Percentiles rank a stretch among this genome's conserved stretches.
phyloP scores from a whole-genome alignment of 164 flowering plant species.

The Taxillus chinensis region DNA sequence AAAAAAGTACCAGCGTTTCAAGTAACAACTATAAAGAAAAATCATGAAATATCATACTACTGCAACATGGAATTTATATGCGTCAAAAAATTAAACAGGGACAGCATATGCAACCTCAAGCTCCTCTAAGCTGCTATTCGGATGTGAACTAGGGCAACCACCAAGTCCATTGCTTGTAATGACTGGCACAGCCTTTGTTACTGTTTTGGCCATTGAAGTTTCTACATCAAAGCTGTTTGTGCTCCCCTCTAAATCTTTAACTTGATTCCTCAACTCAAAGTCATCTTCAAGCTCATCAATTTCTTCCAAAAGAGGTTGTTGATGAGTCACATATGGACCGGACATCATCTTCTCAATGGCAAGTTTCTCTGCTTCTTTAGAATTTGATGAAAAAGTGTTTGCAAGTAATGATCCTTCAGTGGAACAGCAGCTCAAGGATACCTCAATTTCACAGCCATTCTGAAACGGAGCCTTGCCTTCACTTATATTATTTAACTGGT shows the following conservation, averaged over 20 bases:
- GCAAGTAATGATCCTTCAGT: constrained; percentile 7
- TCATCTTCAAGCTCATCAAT: constrained; percentile 61
- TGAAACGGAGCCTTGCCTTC: constrained; percentile 8
- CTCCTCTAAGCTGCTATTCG: constrained; percentile 51
- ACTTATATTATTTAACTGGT: constrained; percentile 6
- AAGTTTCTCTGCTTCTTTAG: constrained; percentile 39
- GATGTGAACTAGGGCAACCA: constrained; percentile 12
- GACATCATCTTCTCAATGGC: constrained; percentile 36
- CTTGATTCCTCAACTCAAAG: constrained; percentile 16
- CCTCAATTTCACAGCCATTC: constrained; percentile 13
- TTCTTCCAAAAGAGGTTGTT: constrained; percentile 23
- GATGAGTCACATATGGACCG: constrained; percentile 24
- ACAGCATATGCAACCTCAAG: constrained; percentile 53
- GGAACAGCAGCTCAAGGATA: constrained; percentile 3
- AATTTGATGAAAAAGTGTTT: constrained; percentile 15
- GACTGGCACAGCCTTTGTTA: neutral
- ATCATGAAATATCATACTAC: too few species aligned
- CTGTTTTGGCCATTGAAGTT: constrained; percentile 5
- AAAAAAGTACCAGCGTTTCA: too few species aligned
- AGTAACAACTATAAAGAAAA: too few species aligned
- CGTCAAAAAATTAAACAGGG: neutral
- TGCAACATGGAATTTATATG: too few species aligned
- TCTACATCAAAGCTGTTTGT: constrained; percentile 6
- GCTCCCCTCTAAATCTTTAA: constrained; percentile 13
- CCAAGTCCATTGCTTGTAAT: constrained; percentile 5